Percentiles rank a stretch among this genome's conserved stretches.
phyloP scores from a whole-genome alignment of 208 protist genomes.

The Phytomonas sp. region DNA sequence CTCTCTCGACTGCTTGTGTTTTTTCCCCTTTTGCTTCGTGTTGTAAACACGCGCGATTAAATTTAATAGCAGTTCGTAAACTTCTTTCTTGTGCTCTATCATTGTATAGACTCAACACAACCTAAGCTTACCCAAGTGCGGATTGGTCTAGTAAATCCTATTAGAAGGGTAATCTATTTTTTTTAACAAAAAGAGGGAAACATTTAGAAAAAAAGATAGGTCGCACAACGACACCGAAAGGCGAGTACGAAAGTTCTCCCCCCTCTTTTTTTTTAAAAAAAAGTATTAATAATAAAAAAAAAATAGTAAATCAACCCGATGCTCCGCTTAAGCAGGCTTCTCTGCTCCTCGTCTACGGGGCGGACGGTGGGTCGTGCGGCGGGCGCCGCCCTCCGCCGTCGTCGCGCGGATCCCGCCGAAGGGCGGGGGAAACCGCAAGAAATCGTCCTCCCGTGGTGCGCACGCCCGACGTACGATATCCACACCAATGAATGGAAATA shows the following conservation, averaged over 20 bases:
- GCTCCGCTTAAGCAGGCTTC: constrained; percentile 3
- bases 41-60: background rate
- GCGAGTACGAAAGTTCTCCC: no score
- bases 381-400: constrained; percentile 6
- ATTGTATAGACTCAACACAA: background rate
- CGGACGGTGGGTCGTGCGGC: background rate
- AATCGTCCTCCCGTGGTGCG: constrained; percentile 56
- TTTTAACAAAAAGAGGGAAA: constrained; percentile 3
- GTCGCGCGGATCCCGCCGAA: background rate
- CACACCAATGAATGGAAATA: constrained; percentile 45
- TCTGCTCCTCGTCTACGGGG: constrained; percentile 3
- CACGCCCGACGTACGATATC: constrained; percentile 42
- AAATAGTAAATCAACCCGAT: background rate
- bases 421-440: background rate
- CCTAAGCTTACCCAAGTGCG: background rate
- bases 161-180: background rate
- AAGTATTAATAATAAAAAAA: background rate
- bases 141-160: constrained; percentile 2
- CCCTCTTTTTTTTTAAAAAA: no score
- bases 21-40: constrained; percentile 6
- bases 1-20: background rate
- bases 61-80: background rate
- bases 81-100: background rate
- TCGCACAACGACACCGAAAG: no score
- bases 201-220: constrained; percentile 7